Evolutionary conservation across 2,329 filamentous ascomycete species (phyloP), one percentile per base, ranked within the genome.

Genomic region (Alternaria sp.): DNA sequence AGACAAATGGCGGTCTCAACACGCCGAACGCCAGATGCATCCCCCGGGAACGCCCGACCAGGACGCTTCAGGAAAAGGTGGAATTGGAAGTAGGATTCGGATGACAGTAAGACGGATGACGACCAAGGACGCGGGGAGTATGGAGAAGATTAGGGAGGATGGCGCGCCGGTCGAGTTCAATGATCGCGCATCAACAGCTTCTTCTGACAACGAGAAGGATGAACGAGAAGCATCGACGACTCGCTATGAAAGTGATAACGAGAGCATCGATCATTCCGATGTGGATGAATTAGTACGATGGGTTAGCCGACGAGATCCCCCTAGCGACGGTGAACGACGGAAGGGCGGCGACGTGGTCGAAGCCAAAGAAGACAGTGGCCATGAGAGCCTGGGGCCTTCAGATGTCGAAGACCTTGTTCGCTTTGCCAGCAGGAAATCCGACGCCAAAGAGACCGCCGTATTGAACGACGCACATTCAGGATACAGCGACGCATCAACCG

Each of bases 221-320:
- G 43, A 49, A 17, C 50, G 65, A 32, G 19, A 58, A 11, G 28
- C 15, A 10, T 19, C 45, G 1, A 63, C 59, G 58, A 62, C 61
- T 7, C 47, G 36, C 1, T 62, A 57, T 4, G 67, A 71, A 10
- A 66, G 62, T 23, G 69, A 71, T 17, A 63, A 69, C 17, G 70
- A 68, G 12, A 75, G 73, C 19, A 73, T 79, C 17, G 36, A 74
- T n/a, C 68, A 78, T 40, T 74, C 72, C 1, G 72, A 78, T 59
- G 69, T 78, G 3, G 76, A 79, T 23, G 76, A 77, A 1, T 25
- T 79, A 4, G 70, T 77, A 15, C 72, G 75, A 28, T 79, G 76
- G 77, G 73, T 78, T 8, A 77, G 75, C 49, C 65, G 71, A 60
- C 64, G 70, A 36, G 74, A 77, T 57, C 66, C 69, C n/a, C 68